A percentile compares a stretch with the other conserved stretches of the same genome.
Conservation (phyloP, 768 basidiomycete genomes). For the Omphalotus guepiniiformis region DNA sequence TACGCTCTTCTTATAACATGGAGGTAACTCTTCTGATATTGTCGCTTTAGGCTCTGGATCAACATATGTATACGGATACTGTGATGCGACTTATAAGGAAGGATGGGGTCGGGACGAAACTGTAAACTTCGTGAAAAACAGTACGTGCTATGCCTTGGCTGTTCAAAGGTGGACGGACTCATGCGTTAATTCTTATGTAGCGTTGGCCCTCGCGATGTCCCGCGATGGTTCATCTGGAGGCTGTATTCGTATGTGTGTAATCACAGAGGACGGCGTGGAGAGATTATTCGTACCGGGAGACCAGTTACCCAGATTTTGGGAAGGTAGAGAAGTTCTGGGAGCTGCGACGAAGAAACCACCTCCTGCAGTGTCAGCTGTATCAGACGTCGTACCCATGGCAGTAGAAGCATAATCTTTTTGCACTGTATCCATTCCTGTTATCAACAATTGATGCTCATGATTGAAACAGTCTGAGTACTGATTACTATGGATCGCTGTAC, state of each 20-base stretch:
- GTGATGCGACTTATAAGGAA: conserved; percentile 95
- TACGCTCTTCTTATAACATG: conserved; percentile 29
- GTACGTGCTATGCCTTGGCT: conserved; percentile 53
- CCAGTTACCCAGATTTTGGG: conserved; percentile 87
- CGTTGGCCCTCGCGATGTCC: conserved; percentile 92
- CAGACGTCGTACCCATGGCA: conserved; percentile 42
- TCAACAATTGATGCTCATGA: background rate
- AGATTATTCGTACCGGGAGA: conserved; percentile 90
- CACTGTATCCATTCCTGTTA: background rate
- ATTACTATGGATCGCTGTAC: background rate
- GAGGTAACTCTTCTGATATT: background rate
- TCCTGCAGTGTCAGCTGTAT: conserved; percentile 19
- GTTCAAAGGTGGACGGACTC: background rate
- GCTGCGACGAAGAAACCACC: conserved; percentile 24
- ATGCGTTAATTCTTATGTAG: conserved; percentile 34
- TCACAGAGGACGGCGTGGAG: conserved; percentile 90
- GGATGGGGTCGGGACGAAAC: conserved; percentile 90
- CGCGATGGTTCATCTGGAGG: conserved; percentile 98
- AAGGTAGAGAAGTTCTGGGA: conserved; percentile 70
- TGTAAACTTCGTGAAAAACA: conserved; percentile 92
- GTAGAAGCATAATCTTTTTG: conserved; percentile 38
- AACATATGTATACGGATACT: conserved; percentile 98
- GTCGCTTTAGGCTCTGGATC: conserved; percentile 76
- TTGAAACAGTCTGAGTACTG: background rate
- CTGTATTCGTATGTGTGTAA: conserved; percentile 95